Percentiles rank a stretch among this genome's conserved stretches.
phyloP scores from a whole-genome alignment of 768 basidiomycete genomes.

The Boletus insuetus region DNA sequence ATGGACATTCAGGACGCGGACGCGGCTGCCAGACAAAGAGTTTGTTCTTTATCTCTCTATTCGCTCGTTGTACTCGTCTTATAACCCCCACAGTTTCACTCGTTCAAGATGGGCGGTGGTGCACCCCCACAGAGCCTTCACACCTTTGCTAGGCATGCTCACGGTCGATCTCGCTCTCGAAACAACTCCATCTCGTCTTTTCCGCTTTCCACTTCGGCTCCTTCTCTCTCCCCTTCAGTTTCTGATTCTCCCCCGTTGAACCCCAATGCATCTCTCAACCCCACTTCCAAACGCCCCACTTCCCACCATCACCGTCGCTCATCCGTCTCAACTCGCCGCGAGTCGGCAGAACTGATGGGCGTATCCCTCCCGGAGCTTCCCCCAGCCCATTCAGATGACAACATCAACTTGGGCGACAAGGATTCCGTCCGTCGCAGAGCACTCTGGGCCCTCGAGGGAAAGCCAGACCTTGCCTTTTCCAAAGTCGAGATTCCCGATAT shows the following conservation, averaged over 20 bases:
- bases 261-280: constrained; percentile 13
- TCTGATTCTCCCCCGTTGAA: constrained; percentile 35
- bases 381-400: constrained; percentile 58
- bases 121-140: constrained; percentile 37
- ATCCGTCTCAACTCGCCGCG: constrained; percentile 84
- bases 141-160: constrained; percentile 32
- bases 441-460: constrained; percentile 85
- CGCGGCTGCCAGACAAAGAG: constrained; percentile 43
- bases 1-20: constrained; percentile 29
- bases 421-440: constrained; percentile 81
- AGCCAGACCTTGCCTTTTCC: constrained; percentile 63
- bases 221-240: constrained; percentile 36
- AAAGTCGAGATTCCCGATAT: constrained; percentile 86
- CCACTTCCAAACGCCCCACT: constrained; percentile 48
- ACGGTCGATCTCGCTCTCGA: constrained; percentile 61
- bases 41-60: constrained; percentile 4
- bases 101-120: constrained; percentile 62
- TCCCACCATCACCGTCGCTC: constrained; percentile 86
- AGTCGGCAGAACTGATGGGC: constrained; percentile 92
- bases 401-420: constrained; percentile 65
- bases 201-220: constrained; percentile 9
- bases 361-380: constrained; percentile 68
- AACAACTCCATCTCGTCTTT: constrained; percentile 47
- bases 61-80: not conserved
- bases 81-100: constrained; percentile 52